Evolutionary conservation across 2,329 filamentous ascomycete genomes (phyloP), one percentile per base, ranked within the genome.

Genomic region (Fusarium dlaminii): DNA sequence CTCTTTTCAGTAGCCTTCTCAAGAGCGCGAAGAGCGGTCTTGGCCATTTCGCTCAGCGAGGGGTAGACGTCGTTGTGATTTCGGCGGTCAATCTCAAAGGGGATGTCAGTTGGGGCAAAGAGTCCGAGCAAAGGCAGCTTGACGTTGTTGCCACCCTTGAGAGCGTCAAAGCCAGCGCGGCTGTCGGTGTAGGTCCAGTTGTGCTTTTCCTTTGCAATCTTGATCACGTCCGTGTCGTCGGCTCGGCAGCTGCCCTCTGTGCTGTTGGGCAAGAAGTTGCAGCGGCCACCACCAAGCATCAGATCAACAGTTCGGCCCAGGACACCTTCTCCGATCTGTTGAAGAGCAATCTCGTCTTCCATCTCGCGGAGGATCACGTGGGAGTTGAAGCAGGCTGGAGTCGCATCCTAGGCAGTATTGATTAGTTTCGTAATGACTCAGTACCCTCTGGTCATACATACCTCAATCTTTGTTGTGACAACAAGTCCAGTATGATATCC

Each of bases 401-500:
- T 99, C 8, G 96, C 96, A 84, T 99, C 96, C 8, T 96, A 98
- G 70, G 98, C 91, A 42, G 22, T 42, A 30, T 24, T 20, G 5
- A 37, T 72, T 30, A 72, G 52, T 22, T 45, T 54, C 18, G 20
- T 20, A 15, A 15, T 58, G n/a, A 9, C 17, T 27, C 20, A 7
- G 18, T 34, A 14, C 15, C 7, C 12, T 34, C 9, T 12, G 6
- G 9, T 24, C 30, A 13, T 37, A 10, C 40, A 34, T 63, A 72
- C 63, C 68, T 70, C 66, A 34, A 74, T 70, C 45, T 70, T 90
- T 1, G 96, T 99, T 2, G 96, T 99, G 36, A 98, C 96, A 5
- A 98, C 96, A 73, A 99, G 84, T 1, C 96, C 96, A 6, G 96
- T 99, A 83, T 91, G 92, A 81, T 98, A 98, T 20, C 96, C 96